Percentiles rank a stretch among this genome's conserved stretches.
Evolutionary conservation across 2,329 filamentous ascomycete genomes (phyloP).

Genomic region (Tolypocladium tundrense): DNA sequence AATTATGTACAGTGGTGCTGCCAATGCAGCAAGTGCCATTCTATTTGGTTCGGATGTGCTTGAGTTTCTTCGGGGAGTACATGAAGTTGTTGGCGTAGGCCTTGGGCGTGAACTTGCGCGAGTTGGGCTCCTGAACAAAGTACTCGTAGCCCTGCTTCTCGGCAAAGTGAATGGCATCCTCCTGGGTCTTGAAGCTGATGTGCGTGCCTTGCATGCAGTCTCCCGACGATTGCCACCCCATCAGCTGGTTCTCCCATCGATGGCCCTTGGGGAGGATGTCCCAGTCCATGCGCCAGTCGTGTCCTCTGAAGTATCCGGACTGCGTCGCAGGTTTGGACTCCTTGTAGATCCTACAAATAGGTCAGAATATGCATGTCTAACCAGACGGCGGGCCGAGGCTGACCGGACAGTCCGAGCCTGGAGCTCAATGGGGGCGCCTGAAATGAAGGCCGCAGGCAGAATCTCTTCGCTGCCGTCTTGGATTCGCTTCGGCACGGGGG

Average conservation of each 20-base stretch:
- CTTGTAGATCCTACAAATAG: slow-evolving; percentile 65
- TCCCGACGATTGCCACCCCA: slow-evolving; percentile 95
- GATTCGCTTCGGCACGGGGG: slow-evolving; percentile 77
- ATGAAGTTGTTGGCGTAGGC: slow-evolving; percentile 95
- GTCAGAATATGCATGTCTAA: neutral
- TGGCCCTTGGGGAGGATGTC: slow-evolving; percentile 86
- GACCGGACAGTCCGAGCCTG: slow-evolving; percentile 93
- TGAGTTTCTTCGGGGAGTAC: slow-evolving; percentile 76
- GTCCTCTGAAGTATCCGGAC: slow-evolving; percentile 75
- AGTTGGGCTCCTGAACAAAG: slow-evolving; percentile 94
- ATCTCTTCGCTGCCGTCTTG: slow-evolving; percentile 84
- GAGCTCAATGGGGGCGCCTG: slow-evolving; percentile 85
- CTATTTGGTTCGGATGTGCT: slow-evolving; percentile 75
- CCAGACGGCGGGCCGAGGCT: slow-evolving; percentile 12
- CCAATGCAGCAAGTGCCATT: slow-evolving; percentile 4
- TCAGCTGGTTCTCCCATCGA: slow-evolving; percentile 95
- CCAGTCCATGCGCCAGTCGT: slow-evolving; percentile 98
- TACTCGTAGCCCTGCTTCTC: slow-evolving; percentile 99
- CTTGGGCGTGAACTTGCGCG: slow-evolving; percentile 78
- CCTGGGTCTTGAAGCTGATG: slow-evolving; percentile 82
- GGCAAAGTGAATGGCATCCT: slow-evolving; percentile 89
- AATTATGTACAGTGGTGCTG: slow-evolving; percentile 16
- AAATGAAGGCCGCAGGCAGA: slow-evolving; percentile 75
- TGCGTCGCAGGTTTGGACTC: slow-evolving; percentile 92
- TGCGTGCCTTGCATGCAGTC: slow-evolving; percentile 93